Evolutionary conservation across 1,139 yeast species (phyloP), one percentile per base, ranked within the genome.

Genomic region (Candida tetrigidarum): DNA sequence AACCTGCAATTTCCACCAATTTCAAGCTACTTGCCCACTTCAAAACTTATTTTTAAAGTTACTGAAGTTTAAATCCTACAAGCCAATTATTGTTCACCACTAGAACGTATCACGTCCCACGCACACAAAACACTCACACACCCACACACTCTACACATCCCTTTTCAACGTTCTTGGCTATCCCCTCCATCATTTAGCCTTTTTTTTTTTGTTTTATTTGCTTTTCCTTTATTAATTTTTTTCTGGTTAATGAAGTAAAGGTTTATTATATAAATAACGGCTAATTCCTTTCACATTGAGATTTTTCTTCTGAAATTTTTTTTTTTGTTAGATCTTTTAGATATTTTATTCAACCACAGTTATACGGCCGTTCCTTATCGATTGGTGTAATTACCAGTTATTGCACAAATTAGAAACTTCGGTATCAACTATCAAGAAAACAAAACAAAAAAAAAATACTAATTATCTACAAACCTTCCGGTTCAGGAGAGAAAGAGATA

Each of bases 41-140:
- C 34, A 15, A 30, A 15, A n/a, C n/a, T n/a, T n/a, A n/a, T n/a
- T n/a, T 18, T 32, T 32, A 32, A 32, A 18, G 14, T 32, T 32
- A 32, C 23, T 32, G 35, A 32, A 32, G 35, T 18, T 19, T 30
- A 30, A 32, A 16, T 10, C 11, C 12, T n/a, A 18, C 35, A 32
- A 27, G 10, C 30, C 30, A 32, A 29, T 9, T 11, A 29, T n/a
- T n/a, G n/a, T 7, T 14, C 19, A 29, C 15, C 14, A 12, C 23
- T 11, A 10, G 35, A 32, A 32, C 35, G 23, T 18, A 32, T 19
- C 15, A 16, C 34, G 6, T 15, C 14, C 22, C 9, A n/a, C n/a
- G 20, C 34, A 8, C 20, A 16, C 30, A 5, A 26, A 26, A 26
- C n/a, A 25, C n/a, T 25, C 28, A 23, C 10, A 23, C 27, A 23